Percentiles rank a stretch among this genome's conserved stretches.
These are phyloP conservation scores for Arthrobotrys pseudoclavata DNA, from an alignment of 2,329 filamentous ascomycete species.

Conservation along the genomic window DNA sequence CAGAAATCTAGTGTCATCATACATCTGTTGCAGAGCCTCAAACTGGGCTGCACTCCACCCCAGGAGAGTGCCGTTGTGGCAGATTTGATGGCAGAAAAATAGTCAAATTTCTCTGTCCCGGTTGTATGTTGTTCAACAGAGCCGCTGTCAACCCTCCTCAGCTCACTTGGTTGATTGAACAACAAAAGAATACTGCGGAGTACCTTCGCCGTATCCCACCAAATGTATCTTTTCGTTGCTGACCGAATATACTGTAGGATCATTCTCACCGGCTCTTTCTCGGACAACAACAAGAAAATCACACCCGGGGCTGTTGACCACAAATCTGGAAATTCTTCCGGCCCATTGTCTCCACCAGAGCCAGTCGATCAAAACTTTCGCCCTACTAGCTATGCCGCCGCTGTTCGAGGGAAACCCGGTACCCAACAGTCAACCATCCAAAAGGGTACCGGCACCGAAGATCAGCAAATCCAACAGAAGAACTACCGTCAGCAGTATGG, in stretches of 20 bases:
- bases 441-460: neutral
- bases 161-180: conserved; percentile 46
- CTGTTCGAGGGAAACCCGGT: conserved; percentile 7
- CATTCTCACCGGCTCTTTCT: neutral
- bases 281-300: neutral
- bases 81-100: conserved; percentile 18
- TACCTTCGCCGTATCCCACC: neutral
- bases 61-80: conserved; percentile 23
- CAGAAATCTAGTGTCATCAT: conserved; percentile 36
- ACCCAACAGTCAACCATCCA: neutral
- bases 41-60: neutral
- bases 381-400: conserved; percentile 36
- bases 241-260: neutral
- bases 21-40: conserved; percentile 44
- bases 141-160: conserved; percentile 32
- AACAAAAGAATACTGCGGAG: conserved; percentile 51
- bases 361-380: neutral
- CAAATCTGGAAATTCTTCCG: neutral
- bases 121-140: conserved; percentile 31
- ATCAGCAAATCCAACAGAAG: neutral
- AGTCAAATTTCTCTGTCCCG: conserved; percentile 38
- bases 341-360: neutral
- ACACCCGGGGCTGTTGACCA: neutral
- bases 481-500: conserved; percentile 14
- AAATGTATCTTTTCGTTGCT: neutral